Conservation (phyloP, 192 early-diverging fungal species). For the Lobosporangium transversale region DNA sequence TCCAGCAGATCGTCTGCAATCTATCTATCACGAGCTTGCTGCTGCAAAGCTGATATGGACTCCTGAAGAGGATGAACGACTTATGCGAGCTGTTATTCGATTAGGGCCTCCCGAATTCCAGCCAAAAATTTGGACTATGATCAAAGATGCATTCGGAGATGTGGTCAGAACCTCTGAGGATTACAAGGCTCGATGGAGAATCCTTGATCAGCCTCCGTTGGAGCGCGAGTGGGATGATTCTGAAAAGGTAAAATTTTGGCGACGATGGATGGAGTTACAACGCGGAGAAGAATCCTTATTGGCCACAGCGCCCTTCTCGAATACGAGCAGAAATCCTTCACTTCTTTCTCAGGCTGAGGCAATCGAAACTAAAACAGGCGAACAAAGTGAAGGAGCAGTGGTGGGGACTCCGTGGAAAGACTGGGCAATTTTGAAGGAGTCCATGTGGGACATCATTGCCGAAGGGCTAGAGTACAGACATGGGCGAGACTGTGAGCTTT, state of each 20-base stretch:
- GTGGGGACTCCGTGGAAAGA: background rate
- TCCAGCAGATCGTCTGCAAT: constrained; percentile 2
- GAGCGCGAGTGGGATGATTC: constrained; percentile 40
- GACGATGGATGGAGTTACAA: constrained; percentile 30
- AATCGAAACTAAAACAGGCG: background rate
- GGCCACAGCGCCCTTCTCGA: background rate
- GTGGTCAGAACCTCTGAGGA: constrained; percentile 18
- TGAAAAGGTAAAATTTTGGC: constrained; percentile 44
- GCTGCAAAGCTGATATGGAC: constrained; percentile 36
- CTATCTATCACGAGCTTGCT: constrained; percentile 35
- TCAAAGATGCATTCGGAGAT: constrained; percentile 39
- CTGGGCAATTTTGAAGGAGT: too few relatives aligned
- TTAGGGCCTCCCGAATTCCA: constrained; percentile 38
- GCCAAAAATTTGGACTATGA: constrained; percentile 35
- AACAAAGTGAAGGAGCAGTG: background rate
- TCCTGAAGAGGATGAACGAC: constrained; percentile 40
- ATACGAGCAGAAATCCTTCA: too few relatives aligned
- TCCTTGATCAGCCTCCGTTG: constrained; percentile 29
- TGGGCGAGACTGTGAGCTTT: constrained; percentile 31
- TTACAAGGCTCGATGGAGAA: constrained; percentile 30
- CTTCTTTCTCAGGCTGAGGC: background rate
- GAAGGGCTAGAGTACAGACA: constrained; percentile 48
- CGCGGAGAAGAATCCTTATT: constrained; percentile 14
- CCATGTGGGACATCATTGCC: constrained; percentile 40
- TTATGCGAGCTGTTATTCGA: constrained; percentile 40